Conservation (phyloP, 2,329 filamentous ascomycete species). For the Cadophora gregata region DNA sequence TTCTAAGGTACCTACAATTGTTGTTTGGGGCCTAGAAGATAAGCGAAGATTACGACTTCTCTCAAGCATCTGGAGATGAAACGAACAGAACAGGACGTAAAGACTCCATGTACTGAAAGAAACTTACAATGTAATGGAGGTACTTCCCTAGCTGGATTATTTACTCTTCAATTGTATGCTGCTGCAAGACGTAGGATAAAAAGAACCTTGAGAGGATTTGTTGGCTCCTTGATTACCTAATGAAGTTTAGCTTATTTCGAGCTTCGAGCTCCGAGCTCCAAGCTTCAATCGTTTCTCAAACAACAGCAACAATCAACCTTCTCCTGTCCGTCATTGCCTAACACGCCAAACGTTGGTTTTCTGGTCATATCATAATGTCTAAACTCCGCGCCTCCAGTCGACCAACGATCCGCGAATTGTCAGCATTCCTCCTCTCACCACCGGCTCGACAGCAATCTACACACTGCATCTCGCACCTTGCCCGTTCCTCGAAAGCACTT, state of each 20-base stretch:
- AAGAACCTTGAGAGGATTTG: too few relatives aligned
- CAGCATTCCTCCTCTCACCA: conserved; percentile 35
- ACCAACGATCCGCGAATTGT: conserved; percentile 39
- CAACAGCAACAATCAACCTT: neutral
- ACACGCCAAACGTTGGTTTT: neutral
- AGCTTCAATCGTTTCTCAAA: neutral
- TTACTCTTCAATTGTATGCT: neutral
- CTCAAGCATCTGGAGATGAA: neutral
- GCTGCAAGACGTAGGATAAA: neutral
- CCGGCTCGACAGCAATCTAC: conserved; percentile 16
- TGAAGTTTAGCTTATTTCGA: conserved; percentile 2
- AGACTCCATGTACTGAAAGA: neutral
- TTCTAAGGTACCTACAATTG: too few relatives aligned
- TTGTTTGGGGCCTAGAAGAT: neutral
- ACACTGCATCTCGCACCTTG: conserved; percentile 24
- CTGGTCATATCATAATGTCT: conserved; percentile 31
- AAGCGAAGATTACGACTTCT: neutral
- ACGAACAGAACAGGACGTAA: neutral
- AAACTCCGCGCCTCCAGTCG: conserved; percentile 31
- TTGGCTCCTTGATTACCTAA: neutral
- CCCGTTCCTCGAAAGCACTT: conserved; percentile 9
- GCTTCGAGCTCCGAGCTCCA: neutral
- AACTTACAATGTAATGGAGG: too few relatives aligned
- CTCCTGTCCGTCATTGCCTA: neutral
- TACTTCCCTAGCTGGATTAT: neutral